A percentile compares a stretch with the other conserved stretches of the same genome.
These are phyloP conservation scores for Sclerotiophoma versabilis DNA, from an alignment of 2,329 filamentous ascomycete species.

Conservation along the genomic window DNA sequence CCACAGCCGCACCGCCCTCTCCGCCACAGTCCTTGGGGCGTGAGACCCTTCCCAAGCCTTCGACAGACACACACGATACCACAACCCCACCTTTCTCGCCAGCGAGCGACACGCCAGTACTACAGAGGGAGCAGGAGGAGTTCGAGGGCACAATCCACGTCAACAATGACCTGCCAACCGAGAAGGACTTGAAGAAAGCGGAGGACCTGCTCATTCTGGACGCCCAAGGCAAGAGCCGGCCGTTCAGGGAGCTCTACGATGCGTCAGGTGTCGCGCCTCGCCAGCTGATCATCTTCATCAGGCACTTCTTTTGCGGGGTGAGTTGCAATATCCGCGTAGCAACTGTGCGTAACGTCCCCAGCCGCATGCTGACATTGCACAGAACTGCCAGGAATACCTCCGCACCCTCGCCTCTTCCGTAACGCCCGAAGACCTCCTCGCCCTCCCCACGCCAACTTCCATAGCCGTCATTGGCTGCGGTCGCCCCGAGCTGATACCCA, in stretches of 20 bases:
- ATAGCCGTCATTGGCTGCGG: slow-evolving; percentile 78
- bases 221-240: slow-evolving; percentile 42
- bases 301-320: slow-evolving; percentile 83
- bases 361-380: slow-evolving; percentile 18
- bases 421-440: slow-evolving; percentile 50
- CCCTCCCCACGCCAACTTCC: slow-evolving; percentile 64
- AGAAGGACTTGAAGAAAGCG: slow-evolving; percentile 38
- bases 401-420: slow-evolving; percentile 67
- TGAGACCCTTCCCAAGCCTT: slow-evolving; percentile 23
- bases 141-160: slow-evolving; percentile 48
- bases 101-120: slow-evolving; percentile 40
- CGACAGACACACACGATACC: slow-evolving; percentile 24
- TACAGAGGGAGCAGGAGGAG: slow-evolving; percentile 41
- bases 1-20: slow-evolving; percentile 29
- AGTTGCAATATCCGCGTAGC: slow-evolving; percentile 44
- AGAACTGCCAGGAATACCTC: slow-evolving; percentile 81
- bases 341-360: too few species aligned
- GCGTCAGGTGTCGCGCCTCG: slow-evolving; percentile 49
- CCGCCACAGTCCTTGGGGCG: slow-evolving; percentile 34
- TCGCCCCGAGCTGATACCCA: slow-evolving; percentile 69
- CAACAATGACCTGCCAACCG: slow-evolving; percentile 45
- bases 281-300: slow-evolving; percentile 75
- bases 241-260: slow-evolving; percentile 48
- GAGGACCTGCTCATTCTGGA: slow-evolving; percentile 47
- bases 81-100: slow-evolving; percentile 43